Conservation (phyloP, 208 protist species). For the Trypanosoma scelopori region DNA sequence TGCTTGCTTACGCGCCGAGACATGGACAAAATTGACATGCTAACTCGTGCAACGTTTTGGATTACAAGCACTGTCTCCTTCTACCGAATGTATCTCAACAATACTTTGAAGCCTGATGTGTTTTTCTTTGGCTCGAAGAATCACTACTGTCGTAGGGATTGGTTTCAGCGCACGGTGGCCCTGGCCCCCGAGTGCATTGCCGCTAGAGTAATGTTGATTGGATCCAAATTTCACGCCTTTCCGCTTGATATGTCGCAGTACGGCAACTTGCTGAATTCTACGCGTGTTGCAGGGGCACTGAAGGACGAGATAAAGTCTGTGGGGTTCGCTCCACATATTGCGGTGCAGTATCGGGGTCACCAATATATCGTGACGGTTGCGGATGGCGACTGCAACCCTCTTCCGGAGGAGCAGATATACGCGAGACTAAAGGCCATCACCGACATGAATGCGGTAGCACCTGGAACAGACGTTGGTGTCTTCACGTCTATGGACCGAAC, state of each 20-base stretch:
- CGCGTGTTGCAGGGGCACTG: slow-evolving; percentile 71
- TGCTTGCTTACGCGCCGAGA: slow-evolving; percentile 58
- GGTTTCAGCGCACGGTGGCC: slow-evolving; percentile 77
- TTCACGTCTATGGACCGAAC: slow-evolving; percentile 65
- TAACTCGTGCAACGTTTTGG: slow-evolving; percentile 74
- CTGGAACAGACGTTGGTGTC: slow-evolving; percentile 50
- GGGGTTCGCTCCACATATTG: slow-evolving; percentile 68
- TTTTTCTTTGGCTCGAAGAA: slow-evolving; percentile 33
- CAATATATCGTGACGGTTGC: slow-evolving; percentile 78
- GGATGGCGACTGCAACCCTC: slow-evolving; percentile 58
- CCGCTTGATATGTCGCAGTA: slow-evolving; percentile 86
- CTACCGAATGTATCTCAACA: slow-evolving; percentile 71
- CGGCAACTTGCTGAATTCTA: slow-evolving; percentile 81
- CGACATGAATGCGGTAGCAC: slow-evolving; percentile 30
- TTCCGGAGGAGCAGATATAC: slow-evolving; percentile 77
- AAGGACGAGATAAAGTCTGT: slow-evolving; percentile 77
- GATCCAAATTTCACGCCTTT: slow-evolving; percentile 52
- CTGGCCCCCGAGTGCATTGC: slow-evolving; percentile 61
- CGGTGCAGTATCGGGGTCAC: slow-evolving; percentile 70
- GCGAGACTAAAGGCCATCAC: slow-evolving; percentile 68
- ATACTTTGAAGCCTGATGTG: slow-evolving; percentile 69
- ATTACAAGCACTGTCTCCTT: slow-evolving; percentile 65
- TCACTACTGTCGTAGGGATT: slow-evolving; percentile 65
- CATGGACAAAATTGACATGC: slow-evolving; percentile 56
- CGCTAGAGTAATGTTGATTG: slow-evolving; percentile 44